Percentiles rank a stretch among this genome's conserved stretches.
Conservation (phyloP, 192 early-diverging fungal species). For the Glomus cerebriforme region DNA sequence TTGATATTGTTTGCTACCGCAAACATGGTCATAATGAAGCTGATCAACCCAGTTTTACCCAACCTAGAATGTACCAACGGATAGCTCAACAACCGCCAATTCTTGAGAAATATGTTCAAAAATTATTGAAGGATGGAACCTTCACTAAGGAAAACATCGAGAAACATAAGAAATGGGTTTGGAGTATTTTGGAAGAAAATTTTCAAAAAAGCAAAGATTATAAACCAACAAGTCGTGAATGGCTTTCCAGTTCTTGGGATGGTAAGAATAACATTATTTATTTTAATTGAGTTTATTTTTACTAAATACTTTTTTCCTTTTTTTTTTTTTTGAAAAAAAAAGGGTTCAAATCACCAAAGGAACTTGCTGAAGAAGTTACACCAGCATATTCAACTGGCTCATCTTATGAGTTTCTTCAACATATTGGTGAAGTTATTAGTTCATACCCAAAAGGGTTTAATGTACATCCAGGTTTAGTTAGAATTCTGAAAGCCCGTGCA, state of each 20-base stretch:
- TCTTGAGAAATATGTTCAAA: slow-evolving; percentile 81
- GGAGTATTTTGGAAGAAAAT: slow-evolving; percentile 91
- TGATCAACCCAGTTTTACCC: slow-evolving; percentile 98
- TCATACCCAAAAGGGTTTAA: slow-evolving; percentile 83
- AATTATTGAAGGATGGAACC: slow-evolving; percentile 82
- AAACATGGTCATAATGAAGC: slow-evolving; percentile 99
- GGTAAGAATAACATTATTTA: slow-evolving; percentile 58
- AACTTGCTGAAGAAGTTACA: slow-evolving; percentile 72
- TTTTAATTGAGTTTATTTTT: too few species aligned
- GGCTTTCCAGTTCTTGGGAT: slow-evolving; percentile 93
- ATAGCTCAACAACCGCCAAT: slow-evolving; percentile 86
- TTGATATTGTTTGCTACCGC: slow-evolving; percentile 97
- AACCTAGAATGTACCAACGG: slow-evolving; percentile 94
- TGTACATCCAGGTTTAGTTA: slow-evolving; percentile 81
- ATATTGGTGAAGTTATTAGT: slow-evolving; percentile 82
- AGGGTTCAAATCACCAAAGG: slow-evolving; percentile 74
- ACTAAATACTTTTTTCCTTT: too few species aligned
- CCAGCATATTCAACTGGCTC: slow-evolving; percentile 73
- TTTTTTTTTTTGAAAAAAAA: neutral
- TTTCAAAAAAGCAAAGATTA: slow-evolving; percentile 89
- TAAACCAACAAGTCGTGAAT: slow-evolving; percentile 87
- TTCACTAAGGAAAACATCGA: slow-evolving; percentile 83
- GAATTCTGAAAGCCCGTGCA: slow-evolving; percentile 83
- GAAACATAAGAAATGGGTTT: slow-evolving; percentile 88
- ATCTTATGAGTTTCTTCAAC: slow-evolving; percentile 68